Percentiles rank a stretch among this genome's conserved stretches.
Conservation (phyloP, 1,284 basidiomycete genomes). For the Cryptococcus floricola region DNA sequence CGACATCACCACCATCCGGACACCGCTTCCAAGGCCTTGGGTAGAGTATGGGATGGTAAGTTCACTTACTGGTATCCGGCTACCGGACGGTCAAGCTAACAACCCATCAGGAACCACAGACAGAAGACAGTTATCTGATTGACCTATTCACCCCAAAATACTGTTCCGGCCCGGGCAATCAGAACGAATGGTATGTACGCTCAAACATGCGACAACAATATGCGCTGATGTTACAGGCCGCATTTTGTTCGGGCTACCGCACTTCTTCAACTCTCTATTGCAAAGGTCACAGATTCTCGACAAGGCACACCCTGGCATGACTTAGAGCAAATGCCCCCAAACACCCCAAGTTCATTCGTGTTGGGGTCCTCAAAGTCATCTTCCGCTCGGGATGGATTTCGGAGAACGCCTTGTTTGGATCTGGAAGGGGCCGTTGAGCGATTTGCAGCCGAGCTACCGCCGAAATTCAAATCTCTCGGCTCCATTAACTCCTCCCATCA, state of each 20-base stretch:
- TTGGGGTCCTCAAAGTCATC: neutral
- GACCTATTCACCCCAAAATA: neutral
- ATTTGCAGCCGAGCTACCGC: neutral
- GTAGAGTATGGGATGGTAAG: slow-evolving; percentile 10
- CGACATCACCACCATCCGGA: slow-evolving; percentile 4
- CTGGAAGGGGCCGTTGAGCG: neutral
- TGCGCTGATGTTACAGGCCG: slow-evolving; percentile 2
- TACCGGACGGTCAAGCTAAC: neutral
- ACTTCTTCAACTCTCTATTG: neutral
- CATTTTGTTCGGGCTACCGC: slow-evolving; percentile 8
- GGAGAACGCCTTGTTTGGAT: neutral
- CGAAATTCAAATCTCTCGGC: neutral
- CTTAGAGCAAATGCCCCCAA: neutral
- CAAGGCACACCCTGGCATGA: neutral
- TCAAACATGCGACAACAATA: neutral
- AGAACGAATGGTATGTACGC: no score
- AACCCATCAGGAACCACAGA: neutral
- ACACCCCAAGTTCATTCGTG: neutral
- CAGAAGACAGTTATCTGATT: slow-evolving; percentile 5
- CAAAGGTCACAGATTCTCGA: neutral
- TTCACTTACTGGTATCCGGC: neutral
- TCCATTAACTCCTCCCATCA: neutral
- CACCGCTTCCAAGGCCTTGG: slow-evolving; percentile 17
- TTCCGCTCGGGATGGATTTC: neutral
- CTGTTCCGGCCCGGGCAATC: no score